Percentiles rank a stretch among this genome's conserved stretches.
phyloP scores from a whole-genome alignment of 257 asterid genomes.

The Nicotiana undulata region DNA sequence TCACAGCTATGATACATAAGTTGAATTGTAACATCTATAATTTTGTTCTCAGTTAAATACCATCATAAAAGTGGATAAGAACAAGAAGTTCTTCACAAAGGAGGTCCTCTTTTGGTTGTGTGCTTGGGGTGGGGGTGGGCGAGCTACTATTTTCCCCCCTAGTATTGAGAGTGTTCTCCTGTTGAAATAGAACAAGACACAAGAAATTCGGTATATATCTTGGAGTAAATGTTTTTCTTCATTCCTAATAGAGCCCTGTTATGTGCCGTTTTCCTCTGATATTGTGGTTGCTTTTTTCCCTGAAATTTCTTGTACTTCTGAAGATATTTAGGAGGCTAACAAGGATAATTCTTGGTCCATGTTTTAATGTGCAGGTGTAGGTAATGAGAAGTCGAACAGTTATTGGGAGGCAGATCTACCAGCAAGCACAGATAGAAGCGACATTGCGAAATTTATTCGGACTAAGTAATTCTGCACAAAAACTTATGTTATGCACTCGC shows the following conservation, averaged over 20 bases:
- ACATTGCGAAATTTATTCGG: slow-evolving; percentile 49
- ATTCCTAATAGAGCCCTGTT: not conserved
- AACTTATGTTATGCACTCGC: not conserved
- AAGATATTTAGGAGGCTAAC: not conserved
- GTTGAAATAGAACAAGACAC: not conserved
- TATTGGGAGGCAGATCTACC: slow-evolving; percentile 83
- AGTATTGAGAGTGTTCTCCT: not conserved
- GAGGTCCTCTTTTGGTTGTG: not conserved
- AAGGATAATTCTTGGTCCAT: not conserved
- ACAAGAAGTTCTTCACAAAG: not conserved
- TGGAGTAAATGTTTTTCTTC: not conserved
- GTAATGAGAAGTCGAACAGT: slow-evolving; percentile 60
- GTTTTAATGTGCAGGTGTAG: slow-evolving; percentile 42
- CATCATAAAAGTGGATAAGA: not conserved
- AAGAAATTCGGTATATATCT: not conserved
- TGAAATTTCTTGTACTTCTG: not conserved
- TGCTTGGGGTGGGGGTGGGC: not conserved
- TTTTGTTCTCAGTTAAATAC: not conserved
- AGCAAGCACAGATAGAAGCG: slow-evolving; percentile 36
- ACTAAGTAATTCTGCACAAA: slow-evolving; percentile 46
- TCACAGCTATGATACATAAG: not conserved
- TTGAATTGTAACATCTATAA: not conserved
- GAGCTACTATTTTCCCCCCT: not conserved
- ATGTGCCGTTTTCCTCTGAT: not conserved
- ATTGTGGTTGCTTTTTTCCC: not conserved